Evolutionary conservation across 192 early-diverging fungal species (phyloP).

Genomic region (Diversispora eburnea): DNA sequence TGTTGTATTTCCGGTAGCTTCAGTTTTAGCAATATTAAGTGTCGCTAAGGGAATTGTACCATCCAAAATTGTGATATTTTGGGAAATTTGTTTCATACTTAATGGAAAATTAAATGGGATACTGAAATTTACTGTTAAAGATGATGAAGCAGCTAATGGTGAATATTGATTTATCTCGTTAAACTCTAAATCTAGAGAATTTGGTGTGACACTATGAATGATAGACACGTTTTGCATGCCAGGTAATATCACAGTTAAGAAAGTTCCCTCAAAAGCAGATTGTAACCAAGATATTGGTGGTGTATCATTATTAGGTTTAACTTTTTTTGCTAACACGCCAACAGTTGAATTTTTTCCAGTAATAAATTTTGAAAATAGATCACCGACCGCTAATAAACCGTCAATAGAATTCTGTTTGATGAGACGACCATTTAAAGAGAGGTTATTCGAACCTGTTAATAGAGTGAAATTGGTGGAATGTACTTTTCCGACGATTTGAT

Average conservation of each 20-base stretch:
- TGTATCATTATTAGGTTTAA: conserved; percentile 41
- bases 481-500: conserved; percentile 48
- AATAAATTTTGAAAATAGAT: conserved; percentile 54
- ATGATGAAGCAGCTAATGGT: conserved; percentile 44
- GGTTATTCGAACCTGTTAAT: conserved; percentile 36
- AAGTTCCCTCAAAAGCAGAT: conserved; percentile 47
- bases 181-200: conserved; percentile 54
- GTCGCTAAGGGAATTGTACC: conserved; percentile 34
- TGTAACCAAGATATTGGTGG: conserved; percentile 47
- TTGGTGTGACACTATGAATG: conserved; percentile 51
- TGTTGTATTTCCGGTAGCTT: conserved; percentile 40
- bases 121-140: conserved; percentile 46
- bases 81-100: conserved; percentile 52
- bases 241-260: conserved; percentile 48
- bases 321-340: conserved; percentile 47
- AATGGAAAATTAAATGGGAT: conserved; percentile 64
- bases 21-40: conserved; percentile 31
- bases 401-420: conserved; percentile 45
- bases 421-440: conserved; percentile 53
- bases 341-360: conserved; percentile 45
- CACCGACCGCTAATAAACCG: conserved; percentile 44
- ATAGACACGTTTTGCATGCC: conserved; percentile 41
- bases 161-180: conserved; percentile 43
- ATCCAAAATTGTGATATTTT: conserved; percentile 49
- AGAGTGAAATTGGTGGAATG: conserved; percentile 42